phyloP scores from a whole-genome alignment of 257 asterid species.

The Solanum tacnaense region DNA sequence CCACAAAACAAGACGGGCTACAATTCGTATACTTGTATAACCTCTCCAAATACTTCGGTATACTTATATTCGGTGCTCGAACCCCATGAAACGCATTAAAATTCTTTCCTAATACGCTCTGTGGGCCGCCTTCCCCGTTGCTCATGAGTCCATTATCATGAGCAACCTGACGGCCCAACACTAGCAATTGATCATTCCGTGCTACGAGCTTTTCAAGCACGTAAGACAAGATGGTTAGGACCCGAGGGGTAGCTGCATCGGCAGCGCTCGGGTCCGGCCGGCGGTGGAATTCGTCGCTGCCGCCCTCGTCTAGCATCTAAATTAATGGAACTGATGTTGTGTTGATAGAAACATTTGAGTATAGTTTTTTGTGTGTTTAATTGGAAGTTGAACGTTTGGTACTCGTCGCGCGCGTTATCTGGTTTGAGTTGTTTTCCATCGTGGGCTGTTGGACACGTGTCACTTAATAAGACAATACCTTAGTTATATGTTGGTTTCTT shows the following conservation, averaged over 20 bases:
- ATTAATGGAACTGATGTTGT: not conserved
- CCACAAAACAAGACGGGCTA: constrained; percentile 77
- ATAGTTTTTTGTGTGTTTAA: not conserved
- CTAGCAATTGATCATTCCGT: constrained; percentile 49
- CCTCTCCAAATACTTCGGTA: constrained; percentile 65
- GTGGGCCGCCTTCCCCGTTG: not conserved
- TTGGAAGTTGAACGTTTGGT: not conserved
- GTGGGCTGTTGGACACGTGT: not conserved
- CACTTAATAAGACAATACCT: not conserved
- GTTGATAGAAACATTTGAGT: not conserved
- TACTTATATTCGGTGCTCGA: constrained; percentile 54
- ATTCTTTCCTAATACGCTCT: constrained; percentile 13
- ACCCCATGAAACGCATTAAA: constrained; percentile 60
- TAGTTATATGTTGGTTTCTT: not conserved
- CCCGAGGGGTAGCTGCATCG: constrained; percentile 50
- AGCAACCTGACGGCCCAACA: not conserved
- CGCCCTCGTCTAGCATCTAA: constrained; percentile 43
- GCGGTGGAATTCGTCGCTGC: constrained; percentile 19
- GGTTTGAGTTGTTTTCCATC: not conserved
- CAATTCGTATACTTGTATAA: constrained; percentile 75
- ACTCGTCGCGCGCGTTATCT: not conserved
- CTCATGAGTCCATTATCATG: not conserved
- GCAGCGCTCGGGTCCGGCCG: constrained; percentile 26
- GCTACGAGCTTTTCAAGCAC: constrained; percentile 66
- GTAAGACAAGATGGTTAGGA: constrained; percentile 47